A percentile compares a stretch with the other conserved stretches of the same genome.
Evolutionary conservation across 306 rosid genomes (phyloP).

Genomic region (Begonia loranthoides): DNA sequence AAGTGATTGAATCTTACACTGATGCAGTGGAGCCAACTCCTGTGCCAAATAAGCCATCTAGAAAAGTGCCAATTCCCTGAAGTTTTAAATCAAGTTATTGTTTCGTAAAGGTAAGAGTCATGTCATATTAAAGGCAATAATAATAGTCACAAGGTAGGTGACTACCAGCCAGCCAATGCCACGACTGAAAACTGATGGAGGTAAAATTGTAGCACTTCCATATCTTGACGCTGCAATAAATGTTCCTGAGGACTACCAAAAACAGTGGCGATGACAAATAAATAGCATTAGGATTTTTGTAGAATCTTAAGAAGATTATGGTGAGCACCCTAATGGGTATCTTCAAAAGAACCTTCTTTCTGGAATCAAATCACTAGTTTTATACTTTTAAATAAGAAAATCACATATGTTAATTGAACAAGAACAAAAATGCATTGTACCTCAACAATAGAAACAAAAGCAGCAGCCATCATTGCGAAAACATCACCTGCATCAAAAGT

Average conservation of each 20-base stretch:
- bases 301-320: too few relatives aligned
- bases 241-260: conserved; percentile 58
- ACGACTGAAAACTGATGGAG: conserved; percentile 72
- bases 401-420: too few relatives aligned
- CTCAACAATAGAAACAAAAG: conserved; percentile 69
- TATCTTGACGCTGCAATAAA: conserved; percentile 75
- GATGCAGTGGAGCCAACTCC: conserved; percentile 68
- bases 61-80: conserved; percentile 66
- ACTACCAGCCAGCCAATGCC: conserved; percentile 91
- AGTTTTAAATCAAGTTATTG: neutral
- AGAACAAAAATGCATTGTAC: conserved; percentile 10
- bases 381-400: too few relatives aligned
- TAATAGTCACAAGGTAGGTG: conserved; percentile 2
- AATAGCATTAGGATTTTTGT: neutral
- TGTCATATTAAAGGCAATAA: too few relatives aligned
- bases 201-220: conserved; percentile 72
- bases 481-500: conserved; percentile 56
- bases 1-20: conserved; percentile 30
- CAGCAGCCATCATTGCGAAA: conserved; percentile 62
- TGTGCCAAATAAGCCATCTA: conserved; percentile 70
- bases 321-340: too few relatives aligned
- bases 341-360: too few relatives aligned
- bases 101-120: neutral
- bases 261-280: conserved; percentile 7
- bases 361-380: too few relatives aligned